Percentiles rank a stretch among this genome's conserved stretches.
Conservation (phyloP, 1,139 yeast genomes). For the Petasospora rhodanensis region DNA sequence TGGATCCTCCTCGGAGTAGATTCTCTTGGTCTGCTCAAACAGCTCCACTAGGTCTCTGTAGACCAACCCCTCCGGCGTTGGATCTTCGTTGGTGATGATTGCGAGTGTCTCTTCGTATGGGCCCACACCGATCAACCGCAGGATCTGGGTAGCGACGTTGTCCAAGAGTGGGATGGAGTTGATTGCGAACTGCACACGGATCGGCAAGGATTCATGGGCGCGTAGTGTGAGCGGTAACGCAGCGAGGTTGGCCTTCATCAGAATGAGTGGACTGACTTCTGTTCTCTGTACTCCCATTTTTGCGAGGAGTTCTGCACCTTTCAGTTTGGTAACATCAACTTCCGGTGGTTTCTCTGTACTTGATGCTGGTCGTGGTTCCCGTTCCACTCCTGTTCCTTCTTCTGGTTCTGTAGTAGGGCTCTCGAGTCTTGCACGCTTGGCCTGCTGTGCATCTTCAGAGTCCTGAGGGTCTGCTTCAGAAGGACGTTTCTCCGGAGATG, state of each 20-base stretch:
- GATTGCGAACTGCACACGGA: slow-evolving; percentile 55
- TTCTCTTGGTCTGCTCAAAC: slow-evolving; percentile 66
- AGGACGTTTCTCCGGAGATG: slow-evolving; percentile 1
- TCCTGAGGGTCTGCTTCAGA: slow-evolving; percentile 1
- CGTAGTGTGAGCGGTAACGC: slow-evolving; percentile 54
- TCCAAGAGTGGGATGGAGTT: slow-evolving; percentile 71
- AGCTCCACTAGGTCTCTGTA: slow-evolving; percentile 67
- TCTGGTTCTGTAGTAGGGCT: no score
- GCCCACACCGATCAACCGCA: slow-evolving; percentile 62
- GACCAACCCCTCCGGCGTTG: slow-evolving; percentile 58
- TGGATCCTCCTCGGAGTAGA: slow-evolving; percentile 63
- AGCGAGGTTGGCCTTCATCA: slow-evolving; percentile 50
- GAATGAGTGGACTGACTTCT: slow-evolving; percentile 23
- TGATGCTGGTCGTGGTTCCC: no score
- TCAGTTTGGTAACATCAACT: no score
- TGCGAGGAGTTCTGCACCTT: no score
- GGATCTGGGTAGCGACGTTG: slow-evolving; percentile 67
- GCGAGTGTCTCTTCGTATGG: slow-evolving; percentile 73
- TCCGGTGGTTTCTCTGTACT: no score
- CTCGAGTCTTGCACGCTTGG: slow-evolving; percentile 6
- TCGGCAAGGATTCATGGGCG: slow-evolving; percentile 53
- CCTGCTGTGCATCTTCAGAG: background rate
- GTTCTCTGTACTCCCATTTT: no score
- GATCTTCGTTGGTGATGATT: slow-evolving; percentile 67
- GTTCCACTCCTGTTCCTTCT: no score